phyloP scores from a whole-genome alignment of 345 rosid species.

The Arabis hirsuta region DNA sequence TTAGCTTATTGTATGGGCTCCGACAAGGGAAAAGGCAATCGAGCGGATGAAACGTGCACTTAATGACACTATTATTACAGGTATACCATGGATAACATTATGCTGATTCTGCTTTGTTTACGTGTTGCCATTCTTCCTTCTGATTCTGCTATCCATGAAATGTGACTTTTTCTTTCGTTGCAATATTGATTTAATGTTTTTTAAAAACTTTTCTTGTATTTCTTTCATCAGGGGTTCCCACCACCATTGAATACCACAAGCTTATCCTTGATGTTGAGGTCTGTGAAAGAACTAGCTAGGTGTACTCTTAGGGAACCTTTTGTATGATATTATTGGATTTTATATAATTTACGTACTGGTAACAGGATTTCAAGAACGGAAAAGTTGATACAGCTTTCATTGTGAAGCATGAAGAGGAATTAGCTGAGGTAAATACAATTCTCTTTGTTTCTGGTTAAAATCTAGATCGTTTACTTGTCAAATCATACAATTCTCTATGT shows the following conservation, averaged over 20 bases:
- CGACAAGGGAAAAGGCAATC: slow-evolving; percentile 96
- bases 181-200: neutral
- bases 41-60: slow-evolving; percentile 99
- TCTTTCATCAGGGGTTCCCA: slow-evolving; percentile 78
- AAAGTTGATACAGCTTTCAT: slow-evolving; percentile 99
- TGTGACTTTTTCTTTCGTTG: neutral
- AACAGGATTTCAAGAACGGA: slow-evolving; percentile 93
- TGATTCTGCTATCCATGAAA: neutral
- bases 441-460: neutral
- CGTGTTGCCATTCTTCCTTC: neutral
- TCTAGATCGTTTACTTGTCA: neutral
- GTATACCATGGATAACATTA: slow-evolving; percentile 39
- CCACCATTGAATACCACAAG: slow-evolving; percentile 93
- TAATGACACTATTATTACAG: slow-evolving; percentile 87
- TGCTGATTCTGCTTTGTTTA: neutral
- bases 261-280: slow-evolving; percentile 98
- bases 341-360: slow-evolving; percentile 6
- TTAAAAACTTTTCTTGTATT: neutral
- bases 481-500: neutral
- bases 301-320: neutral
- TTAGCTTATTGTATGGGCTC: slow-evolving; percentile 98
- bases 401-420: slow-evolving; percentile 89
- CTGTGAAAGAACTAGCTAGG: slow-evolving; percentile 32
- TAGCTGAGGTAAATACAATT: slow-evolving; percentile 61
- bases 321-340: slow-evolving; percentile 13